Conservation (phyloP, 257 asterid species). For the Eucommia ulmoides region DNA sequence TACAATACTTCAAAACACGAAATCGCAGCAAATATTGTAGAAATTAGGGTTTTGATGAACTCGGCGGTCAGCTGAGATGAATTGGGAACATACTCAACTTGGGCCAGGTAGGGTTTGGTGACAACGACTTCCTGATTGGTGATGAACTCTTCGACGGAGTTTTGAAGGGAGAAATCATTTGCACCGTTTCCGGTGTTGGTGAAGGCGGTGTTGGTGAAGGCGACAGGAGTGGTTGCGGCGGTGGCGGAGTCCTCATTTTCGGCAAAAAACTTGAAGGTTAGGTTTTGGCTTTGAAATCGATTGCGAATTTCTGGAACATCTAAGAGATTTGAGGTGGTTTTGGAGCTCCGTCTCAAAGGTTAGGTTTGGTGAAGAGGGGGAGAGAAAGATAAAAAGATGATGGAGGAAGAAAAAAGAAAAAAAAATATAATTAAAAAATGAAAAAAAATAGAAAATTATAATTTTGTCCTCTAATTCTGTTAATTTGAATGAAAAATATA, state of each 20-base stretch:
- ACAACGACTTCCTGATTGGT: conserved; percentile 84
- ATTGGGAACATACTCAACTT: conserved; percentile 1
- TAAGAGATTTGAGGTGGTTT: conserved; percentile 67
- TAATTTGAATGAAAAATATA: no score
- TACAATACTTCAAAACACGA: conserved; percentile 89
- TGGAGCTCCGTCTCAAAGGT: conserved; percentile 43
- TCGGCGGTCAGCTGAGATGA: conserved; percentile 7
- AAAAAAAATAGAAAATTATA: no score
- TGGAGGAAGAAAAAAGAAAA: no score
- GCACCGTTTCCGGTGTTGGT: no score
- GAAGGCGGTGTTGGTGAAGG: no score
- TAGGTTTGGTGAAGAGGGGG: no score
- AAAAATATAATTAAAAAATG: no score
- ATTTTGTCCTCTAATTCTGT: no score
- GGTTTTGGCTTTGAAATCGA: conserved; percentile 77
- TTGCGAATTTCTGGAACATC: conserved; percentile 87
- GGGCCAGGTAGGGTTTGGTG: conserved; percentile 54
- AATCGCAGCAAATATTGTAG: conserved; percentile 55
- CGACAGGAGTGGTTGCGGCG: conserved; percentile 13
- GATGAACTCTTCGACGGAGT: conserved; percentile 81
- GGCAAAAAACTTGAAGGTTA: conserved; percentile 82
- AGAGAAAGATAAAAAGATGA: no score
- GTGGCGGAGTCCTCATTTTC: conserved; percentile 18
- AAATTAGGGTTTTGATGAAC: conserved; percentile 34
- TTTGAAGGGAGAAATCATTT: conserved; percentile 49